Evolutionary conservation across 148 eudicot genomes (phyloP).

Genomic region (Rhododendron williamsianum): DNA sequence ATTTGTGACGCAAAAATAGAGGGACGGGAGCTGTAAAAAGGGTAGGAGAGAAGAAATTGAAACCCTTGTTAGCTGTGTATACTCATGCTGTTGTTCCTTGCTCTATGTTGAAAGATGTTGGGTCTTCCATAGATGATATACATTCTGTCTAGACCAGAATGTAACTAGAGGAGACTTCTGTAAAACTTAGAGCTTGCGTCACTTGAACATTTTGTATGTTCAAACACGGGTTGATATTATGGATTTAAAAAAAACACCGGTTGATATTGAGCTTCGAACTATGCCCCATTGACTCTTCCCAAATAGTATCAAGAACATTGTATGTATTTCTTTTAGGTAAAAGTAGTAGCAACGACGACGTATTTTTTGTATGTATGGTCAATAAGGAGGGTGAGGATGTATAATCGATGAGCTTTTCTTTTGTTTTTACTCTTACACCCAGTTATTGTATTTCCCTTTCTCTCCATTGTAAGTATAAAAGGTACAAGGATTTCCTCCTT

Average conservation of each 20-base stretch:
- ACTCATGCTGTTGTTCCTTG: neutral
- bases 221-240: neutral
- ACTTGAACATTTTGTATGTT: neutral
- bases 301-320: neutral
- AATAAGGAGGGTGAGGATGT: neutral
- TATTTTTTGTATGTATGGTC: neutral
- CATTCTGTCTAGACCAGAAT: neutral
- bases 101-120: neutral
- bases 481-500: neutral
- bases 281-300: neutral
- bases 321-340: neutral
- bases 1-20: neutral
- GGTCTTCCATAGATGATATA: neutral
- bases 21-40: neutral
- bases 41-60: neutral
- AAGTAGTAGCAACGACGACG: neutral
- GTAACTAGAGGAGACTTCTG: neutral
- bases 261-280: neutral
- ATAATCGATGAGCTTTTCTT: neutral
- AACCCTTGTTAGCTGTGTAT: neutral
- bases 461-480: neutral
- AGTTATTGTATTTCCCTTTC: neutral
- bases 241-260: neutral
- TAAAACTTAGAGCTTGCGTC: neutral
- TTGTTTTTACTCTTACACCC: neutral